Percentiles rank a stretch among this genome's conserved stretches.
phyloP scores from a whole-genome alignment of 73 alveolate genomes.

The Paramecium pentaurelia region DNA sequence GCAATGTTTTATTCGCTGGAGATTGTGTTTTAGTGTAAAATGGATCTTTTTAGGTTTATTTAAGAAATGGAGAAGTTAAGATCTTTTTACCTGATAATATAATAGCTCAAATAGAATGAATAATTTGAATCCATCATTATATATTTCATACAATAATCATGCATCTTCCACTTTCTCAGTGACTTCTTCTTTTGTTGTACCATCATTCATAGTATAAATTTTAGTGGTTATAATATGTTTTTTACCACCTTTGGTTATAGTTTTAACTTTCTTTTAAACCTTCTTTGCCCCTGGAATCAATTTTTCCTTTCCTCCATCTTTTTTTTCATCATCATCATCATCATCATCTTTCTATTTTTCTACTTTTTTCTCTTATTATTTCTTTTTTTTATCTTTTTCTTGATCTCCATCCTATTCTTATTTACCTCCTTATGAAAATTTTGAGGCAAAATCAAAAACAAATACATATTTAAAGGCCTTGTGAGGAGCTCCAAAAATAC shows the following conservation, averaged over 20 bases:
- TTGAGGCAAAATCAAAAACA: constrained; percentile 54
- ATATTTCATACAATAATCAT: background rate
- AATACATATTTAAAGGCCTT: constrained; percentile 26
- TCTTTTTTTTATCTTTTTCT: background rate
- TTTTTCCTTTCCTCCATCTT: constrained; percentile 4
- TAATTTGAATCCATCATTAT: background rate
- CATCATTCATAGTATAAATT: constrained; percentile 21
- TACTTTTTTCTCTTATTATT: background rate
- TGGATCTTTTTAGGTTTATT: background rate
- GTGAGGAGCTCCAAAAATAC: constrained; percentile 58
- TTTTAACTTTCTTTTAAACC: background rate
- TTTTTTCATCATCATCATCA: background rate
- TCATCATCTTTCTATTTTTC: background rate
- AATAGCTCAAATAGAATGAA: background rate
- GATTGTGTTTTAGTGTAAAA: background rate
- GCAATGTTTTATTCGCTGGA: background rate
- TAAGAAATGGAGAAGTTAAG: constrained; percentile 30
- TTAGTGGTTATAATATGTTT: background rate
- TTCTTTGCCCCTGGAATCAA: background rate
- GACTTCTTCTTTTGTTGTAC: constrained; percentile 25
- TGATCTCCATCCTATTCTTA: background rate
- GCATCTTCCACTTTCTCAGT: constrained; percentile 34
- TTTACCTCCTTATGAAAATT: background rate
- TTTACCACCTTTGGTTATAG: background rate
- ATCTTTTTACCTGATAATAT: background rate